Base-by-base conservation (phyloP, 805 yeast genomes). In the Starmerella vitae region DNA sequence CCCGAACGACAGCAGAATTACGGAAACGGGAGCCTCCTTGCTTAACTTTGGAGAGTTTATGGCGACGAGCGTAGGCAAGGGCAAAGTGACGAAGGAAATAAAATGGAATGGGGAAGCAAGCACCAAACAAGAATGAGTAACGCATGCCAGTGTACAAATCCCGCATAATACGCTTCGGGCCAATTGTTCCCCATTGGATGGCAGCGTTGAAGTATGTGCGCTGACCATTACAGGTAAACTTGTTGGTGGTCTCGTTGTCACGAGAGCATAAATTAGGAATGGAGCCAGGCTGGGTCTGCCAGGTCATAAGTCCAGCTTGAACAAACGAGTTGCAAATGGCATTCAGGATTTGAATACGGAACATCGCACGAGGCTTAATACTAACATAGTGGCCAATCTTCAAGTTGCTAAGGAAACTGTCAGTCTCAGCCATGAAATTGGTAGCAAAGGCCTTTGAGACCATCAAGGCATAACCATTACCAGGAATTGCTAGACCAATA, bases 361-460 rank as follows among this genome's bases (percentile, higher is more conserved):
- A 75, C 32, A 73, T 57, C 0, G 80, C 68, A 47, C 71, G 61
- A 8, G 80, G 81, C 1, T 79, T 73, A 15, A 75, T 57, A 42
- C 71, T 72, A 19, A 69, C 57, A 51, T 75, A 75, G 53, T 74
- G 80, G 0, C 70, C 74, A 59, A 64, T 58, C 47, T 71, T 71
- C 44, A 59, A 58, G 49, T 71, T 72, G 53, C 67, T 68, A 33
- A 74, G 66, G 54, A 70, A 74, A 51, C 63, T 66, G 41, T 74
- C 72, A 10, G 81, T 79, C 57, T 75, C 80, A 30, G 70, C 68
- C 53, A 71, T 76, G 44, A 75, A 72, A 51, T 74, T 75, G 36
- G 73, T 70, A 32, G 75, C 76, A 39, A 61, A 65, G 0, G 71
- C 68, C 45, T 72, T 72, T 43, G 71, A 51, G 19, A 67, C 61